Evolutionary conservation across 2,329 filamentous ascomycete genomes (phyloP).

Genomic region (Stagonosporopsis vannaccii): DNA sequence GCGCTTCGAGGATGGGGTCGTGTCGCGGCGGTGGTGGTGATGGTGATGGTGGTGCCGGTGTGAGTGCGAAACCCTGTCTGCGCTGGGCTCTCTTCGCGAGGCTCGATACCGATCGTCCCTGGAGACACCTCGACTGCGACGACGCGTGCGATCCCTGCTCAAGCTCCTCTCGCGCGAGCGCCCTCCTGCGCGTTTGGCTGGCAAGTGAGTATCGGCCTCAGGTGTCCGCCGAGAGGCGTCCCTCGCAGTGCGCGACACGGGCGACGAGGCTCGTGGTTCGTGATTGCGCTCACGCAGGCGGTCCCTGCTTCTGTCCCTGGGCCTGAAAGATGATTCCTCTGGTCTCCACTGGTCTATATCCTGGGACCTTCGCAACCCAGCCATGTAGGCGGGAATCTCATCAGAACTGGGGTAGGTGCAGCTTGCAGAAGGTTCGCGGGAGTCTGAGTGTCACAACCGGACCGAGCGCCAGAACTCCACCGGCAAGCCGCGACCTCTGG

Average conservation of each 20-base stretch:
- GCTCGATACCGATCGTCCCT: slow-evolving; percentile 47
- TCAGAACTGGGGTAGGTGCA: slow-evolving; percentile 45
- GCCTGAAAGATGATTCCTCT: slow-evolving; percentile 48
- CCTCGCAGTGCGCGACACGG: slow-evolving; percentile 46
- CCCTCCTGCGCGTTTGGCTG: slow-evolving; percentile 34
- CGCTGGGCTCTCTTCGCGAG: slow-evolving; percentile 46
- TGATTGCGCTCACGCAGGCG: slow-evolving; percentile 35
- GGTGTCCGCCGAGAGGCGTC: slow-evolving; percentile 41
- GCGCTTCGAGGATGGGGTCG: slow-evolving; percentile 49
- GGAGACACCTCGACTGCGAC: slow-evolving; percentile 41
- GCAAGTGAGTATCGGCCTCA: slow-evolving; percentile 37
- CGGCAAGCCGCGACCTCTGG: slow-evolving; percentile 26
- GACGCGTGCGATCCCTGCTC: slow-evolving; percentile 43
- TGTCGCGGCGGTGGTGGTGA: slow-evolving; percentile 44
- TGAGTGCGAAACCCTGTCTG: slow-evolving; percentile 45
- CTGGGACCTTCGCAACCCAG: slow-evolving; percentile 52
- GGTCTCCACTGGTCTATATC: slow-evolving; percentile 55
- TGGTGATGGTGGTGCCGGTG: slow-evolving; percentile 44
- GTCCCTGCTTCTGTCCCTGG: slow-evolving; percentile 38
- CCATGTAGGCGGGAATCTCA: slow-evolving; percentile 53
- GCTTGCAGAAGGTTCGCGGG: slow-evolving; percentile 44
- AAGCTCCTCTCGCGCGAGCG: slow-evolving; percentile 44
- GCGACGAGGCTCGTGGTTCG: slow-evolving; percentile 45
- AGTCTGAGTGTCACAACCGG: slow-evolving; percentile 48
- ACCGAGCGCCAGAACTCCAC: slow-evolving; percentile 42